Base-by-base conservation (phyloP, 257 asterid genomes). In the Buddleja alternifolia region DNA sequence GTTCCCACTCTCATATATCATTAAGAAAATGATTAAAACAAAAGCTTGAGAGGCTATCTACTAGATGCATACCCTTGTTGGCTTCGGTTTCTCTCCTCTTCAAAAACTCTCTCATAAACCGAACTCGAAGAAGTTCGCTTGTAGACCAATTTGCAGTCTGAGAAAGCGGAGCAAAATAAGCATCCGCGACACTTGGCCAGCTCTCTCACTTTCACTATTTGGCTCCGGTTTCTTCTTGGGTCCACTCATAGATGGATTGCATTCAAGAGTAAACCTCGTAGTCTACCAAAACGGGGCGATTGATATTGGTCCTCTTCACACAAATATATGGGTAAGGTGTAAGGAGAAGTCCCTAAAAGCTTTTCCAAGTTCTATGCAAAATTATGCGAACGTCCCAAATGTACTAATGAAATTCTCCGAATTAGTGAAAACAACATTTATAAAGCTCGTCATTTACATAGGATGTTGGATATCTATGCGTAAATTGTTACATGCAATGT, bases 161-260 rank as follows among this genome's bases (percentile, higher is more conserved):
- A 63, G 41, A 58, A 57, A 69, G 58, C 71, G 63, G 67, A 59
- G 36, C 51, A 60, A 58, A 66, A 20, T 9, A 34, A 70, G 71
- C 61, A 54, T 54, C 7, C 44, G 8, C 6, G 60, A 46, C 12
- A 64, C 66, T 11, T 86, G 87, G 92, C 77, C 92, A 21, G 32
- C 74, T 3, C 19, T 78, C 47, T 64, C 88, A 3, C 68, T 75
- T 5, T 73, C 90, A 1, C 90, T 88, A 3, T 84, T 88, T 44
- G 83, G 76, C 62, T 61, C 82, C 6, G 97, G 95, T 58, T 88
- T 81, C 74, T 7, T 84, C 8, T 67, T 90, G 4, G 97, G 95
- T 12, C 95, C 93, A n/a, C 73, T 88, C n/a, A 51, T 90, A 14
- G 94, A 90, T 47, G 93, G 93, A 20, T 32, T 88, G 41, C 97